Conservation (phyloP, 371 early-diverging fungal species). For the Mucor sp. region DNA sequence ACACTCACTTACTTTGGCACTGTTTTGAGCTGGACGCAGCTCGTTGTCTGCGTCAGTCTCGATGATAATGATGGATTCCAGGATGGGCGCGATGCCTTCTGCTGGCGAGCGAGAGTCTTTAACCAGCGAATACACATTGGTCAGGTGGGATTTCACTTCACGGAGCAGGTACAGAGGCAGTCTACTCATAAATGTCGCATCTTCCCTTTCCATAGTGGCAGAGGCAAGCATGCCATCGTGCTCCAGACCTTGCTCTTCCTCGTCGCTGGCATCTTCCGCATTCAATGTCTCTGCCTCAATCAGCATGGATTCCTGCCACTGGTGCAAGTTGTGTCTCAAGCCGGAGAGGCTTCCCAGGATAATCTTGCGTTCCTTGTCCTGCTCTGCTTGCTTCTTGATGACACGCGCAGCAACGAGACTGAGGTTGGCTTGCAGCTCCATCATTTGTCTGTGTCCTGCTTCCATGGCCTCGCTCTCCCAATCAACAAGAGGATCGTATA, state of each 20-base stretch:
- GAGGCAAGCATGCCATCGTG: not conserved
- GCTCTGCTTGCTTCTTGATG: conserved; percentile 30
- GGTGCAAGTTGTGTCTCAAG: conserved; percentile 22
- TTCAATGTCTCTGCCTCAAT: conserved; percentile 17
- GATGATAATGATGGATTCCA: conserved; percentile 43
- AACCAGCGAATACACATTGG: conserved; percentile 8
- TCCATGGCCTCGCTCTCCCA: conserved; percentile 56
- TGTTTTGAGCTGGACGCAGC: conserved; percentile 44
- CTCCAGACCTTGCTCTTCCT: conserved; percentile 8
- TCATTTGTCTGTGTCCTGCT: conserved; percentile 37
- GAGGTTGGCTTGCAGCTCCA: conserved; percentile 43
- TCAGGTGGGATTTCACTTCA: conserved; percentile 16
- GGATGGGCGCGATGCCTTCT: conserved; percentile 34
- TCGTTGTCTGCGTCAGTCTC: conserved; percentile 49
- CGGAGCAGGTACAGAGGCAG: conserved; percentile 20
- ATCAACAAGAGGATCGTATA: conserved; percentile 89
- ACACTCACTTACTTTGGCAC: conserved; percentile 35
- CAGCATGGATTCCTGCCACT: conserved; percentile 27
- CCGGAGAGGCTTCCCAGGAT: conserved; percentile 10
- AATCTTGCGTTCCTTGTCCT: conserved; percentile 21
- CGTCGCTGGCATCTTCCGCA: conserved; percentile 16
- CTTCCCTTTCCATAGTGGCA: not conserved
- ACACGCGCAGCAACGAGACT: conserved; percentile 40
- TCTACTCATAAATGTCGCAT: conserved; percentile 9
- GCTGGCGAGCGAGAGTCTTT: conserved; percentile 23